Percentiles rank a stretch among this genome's conserved stretches.
phyloP scores from a whole-genome alignment of 352 stramenopile species.

The Thalassiosira livingstoniorum region DNA sequence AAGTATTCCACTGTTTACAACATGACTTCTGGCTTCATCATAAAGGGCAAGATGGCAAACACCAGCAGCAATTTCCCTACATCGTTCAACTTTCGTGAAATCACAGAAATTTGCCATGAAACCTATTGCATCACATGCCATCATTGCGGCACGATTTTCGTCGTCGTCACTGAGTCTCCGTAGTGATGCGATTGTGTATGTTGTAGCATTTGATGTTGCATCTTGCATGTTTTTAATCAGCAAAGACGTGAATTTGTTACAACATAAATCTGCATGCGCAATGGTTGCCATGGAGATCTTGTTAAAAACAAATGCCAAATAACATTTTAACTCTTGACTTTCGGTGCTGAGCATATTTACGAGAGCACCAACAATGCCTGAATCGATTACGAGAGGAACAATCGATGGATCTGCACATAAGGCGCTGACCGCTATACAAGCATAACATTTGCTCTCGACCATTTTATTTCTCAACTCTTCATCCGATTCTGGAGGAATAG shows the following conservation, averaged over 20 bases:
- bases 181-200: constrained; percentile 91
- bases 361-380: constrained; percentile 86
- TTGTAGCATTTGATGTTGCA: constrained; percentile 82
- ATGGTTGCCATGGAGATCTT: constrained; percentile 90
- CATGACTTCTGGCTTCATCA: constrained; percentile 86
- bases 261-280: constrained; percentile 77
- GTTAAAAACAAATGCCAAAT: constrained; percentile 92
- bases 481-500: constrained; percentile 15
- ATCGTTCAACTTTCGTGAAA: constrained; percentile 87
- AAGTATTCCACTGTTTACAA: constrained; percentile 88
- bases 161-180: constrained; percentile 89
- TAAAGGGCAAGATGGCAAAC: constrained; percentile 89
- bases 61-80: constrained; percentile 90
- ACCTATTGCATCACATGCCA: constrained; percentile 71
- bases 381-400: constrained; percentile 67
- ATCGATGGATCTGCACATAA: constrained; percentile 44
- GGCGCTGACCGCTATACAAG: constrained; percentile 60
- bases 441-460: constrained; percentile 60
- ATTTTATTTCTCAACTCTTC: constrained; percentile 20
- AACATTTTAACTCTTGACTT: constrained; percentile 92
- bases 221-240: constrained; percentile 36
- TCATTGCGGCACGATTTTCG: constrained; percentile 89
- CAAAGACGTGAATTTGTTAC: constrained; percentile 32
- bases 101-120: constrained; percentile 73
- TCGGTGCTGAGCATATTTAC: constrained; percentile 80